Conservation (phyloP, 306 rosid species). For the Hylodesmum podocarpum region DNA sequence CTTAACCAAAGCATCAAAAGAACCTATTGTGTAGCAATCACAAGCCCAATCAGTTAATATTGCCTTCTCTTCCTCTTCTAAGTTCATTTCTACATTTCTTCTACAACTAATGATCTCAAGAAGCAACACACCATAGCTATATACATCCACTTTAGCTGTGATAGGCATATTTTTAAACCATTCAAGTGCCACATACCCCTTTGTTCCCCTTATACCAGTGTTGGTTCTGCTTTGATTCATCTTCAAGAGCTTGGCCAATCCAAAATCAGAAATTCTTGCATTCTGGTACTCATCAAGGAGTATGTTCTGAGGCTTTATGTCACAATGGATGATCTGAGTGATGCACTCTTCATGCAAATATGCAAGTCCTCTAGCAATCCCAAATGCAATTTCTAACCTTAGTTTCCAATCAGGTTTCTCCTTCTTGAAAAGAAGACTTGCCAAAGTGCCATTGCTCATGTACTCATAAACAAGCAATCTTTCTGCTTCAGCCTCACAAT, state of each 20-base stretch:
- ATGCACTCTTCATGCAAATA: slow-evolving; percentile 24
- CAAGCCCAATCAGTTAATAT: not conserved
- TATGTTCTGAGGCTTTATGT: slow-evolving; percentile 31
- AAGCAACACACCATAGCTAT: not conserved
- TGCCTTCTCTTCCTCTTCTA: not conserved
- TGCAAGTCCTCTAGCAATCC: not conserved
- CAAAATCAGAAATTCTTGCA: slow-evolving; percentile 25
- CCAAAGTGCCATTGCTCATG: slow-evolving; percentile 12
- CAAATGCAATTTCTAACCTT: not conserved
- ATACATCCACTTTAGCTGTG: slow-evolving; percentile 4
- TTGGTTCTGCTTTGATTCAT: slow-evolving; percentile 29
- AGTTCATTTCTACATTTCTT: not conserved
- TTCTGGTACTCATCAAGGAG: slow-evolving; percentile 16
- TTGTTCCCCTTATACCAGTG: slow-evolving; percentile 17
- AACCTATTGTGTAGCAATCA: not conserved
- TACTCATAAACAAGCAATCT: slow-evolving; percentile 5
- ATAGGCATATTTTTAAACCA: not conserved
- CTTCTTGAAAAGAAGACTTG: not conserved
- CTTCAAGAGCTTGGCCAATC: slow-evolving; percentile 27
- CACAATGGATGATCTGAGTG: slow-evolving; percentile 27
- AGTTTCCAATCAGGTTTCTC: not conserved
- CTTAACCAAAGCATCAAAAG: not conserved
- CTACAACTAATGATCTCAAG: not conserved
- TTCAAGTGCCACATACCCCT: not conserved
- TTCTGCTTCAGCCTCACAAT: not conserved